phyloP scores from a whole-genome alignment of 2,329 filamentous ascomycete genomes.

The Incumbomyces lentus region DNA sequence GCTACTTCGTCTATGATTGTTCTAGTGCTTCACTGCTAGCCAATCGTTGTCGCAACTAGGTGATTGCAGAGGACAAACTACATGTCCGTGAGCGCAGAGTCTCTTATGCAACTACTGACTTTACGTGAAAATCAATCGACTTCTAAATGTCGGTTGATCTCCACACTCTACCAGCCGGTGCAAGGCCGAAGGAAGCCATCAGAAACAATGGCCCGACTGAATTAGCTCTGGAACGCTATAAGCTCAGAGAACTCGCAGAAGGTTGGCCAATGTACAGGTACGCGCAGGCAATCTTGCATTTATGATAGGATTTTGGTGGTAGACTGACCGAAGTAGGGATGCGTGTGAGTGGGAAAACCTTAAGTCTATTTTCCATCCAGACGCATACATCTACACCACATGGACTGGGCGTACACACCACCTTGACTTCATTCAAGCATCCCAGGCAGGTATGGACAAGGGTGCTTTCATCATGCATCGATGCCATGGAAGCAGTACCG shows the following conservation, averaged over 20 bases:
- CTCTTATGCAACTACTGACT: too few relatives aligned
- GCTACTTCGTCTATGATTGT: too few relatives aligned
- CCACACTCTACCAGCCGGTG: too few relatives aligned
- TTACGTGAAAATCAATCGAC: too few relatives aligned
- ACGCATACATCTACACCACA: conserved; percentile 41
- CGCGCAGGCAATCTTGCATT: background rate
- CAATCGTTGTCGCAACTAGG: too few relatives aligned
- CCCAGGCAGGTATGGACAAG: conserved; percentile 40
- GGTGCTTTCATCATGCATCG: conserved; percentile 51
- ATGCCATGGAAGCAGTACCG: conserved; percentile 40
- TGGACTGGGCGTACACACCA: conserved; percentile 38
- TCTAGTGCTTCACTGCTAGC: too few relatives aligned
- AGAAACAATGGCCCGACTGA: conserved; percentile 38
- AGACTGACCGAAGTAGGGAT: conserved; percentile 25
- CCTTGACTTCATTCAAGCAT: conserved; percentile 39
- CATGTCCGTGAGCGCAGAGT: too few relatives aligned
- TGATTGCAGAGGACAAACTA: too few relatives aligned
- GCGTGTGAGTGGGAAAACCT: conserved; percentile 45
- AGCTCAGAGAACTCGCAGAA: conserved; percentile 40
- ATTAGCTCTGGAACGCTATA: conserved; percentile 36
- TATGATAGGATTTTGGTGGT: background rate
- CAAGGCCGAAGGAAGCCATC: too few relatives aligned
- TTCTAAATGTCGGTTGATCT: too few relatives aligned
- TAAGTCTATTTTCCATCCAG: conserved; percentile 39
- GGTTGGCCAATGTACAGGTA: conserved; percentile 41